A percentile compares a stretch with the other conserved stretches of the same genome.
These are phyloP conservation scores for Gillenia trifoliata DNA, from an alignment of 306 rosid species.

Conservation along the genomic window DNA sequence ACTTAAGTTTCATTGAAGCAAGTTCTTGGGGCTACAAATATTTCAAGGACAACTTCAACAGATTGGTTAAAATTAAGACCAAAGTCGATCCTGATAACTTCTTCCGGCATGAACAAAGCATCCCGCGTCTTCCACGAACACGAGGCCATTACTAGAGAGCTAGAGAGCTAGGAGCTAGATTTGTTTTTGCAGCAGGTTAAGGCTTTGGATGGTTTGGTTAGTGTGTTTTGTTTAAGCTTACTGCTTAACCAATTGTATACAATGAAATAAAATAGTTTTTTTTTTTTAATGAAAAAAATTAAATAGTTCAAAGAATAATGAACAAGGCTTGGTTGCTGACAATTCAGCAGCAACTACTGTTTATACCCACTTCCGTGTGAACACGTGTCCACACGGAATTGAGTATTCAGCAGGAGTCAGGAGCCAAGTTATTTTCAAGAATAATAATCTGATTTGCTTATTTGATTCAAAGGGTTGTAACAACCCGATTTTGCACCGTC, in stretches of 20 bases:
- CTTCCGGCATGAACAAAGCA: slow-evolving; percentile 87
- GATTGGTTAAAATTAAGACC: slow-evolving; percentile 61
- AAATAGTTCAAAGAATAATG: no score
- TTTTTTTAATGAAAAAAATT: no score
- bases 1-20: slow-evolving; percentile 40
- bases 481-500: no score
- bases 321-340: no score
- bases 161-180: background rate
- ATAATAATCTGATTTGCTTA: no score
- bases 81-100: slow-evolving; percentile 76
- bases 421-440: no score
- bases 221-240: background rate
- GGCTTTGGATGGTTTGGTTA: background rate
- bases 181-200: background rate
- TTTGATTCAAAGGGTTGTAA: no score
- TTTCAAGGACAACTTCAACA: slow-evolving; percentile 64
- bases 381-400: no score
- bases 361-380: no score
- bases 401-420: no score
- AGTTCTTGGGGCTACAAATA: slow-evolving; percentile 70
- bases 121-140: slow-evolving; percentile 53
- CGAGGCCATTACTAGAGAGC: background rate
- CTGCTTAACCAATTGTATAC: background rate
- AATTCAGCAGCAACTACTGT: no score
- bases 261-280: background rate